Evolutionary conservation across 2,329 filamentous ascomycete genomes (phyloP), one percentile per base, ranked within the genome.

Genomic region (Macrophomina pseudophaseolina): DNA sequence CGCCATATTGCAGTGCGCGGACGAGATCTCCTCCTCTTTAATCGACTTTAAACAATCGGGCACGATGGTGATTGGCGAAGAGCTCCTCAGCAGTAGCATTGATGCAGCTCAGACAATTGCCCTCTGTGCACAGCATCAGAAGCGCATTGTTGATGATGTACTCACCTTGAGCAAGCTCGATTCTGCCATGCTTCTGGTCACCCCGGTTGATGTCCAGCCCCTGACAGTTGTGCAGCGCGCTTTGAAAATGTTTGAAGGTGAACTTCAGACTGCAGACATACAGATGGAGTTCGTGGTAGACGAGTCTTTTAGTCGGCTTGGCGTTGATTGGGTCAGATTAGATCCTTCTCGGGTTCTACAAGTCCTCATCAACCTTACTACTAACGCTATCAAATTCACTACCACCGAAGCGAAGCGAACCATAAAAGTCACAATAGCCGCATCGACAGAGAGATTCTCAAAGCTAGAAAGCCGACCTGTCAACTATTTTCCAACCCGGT

Each of bases 371-470:
- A 94, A 94, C 71, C 83, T 94, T 1, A 86, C 91, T 8, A 92
- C 91, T 7, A 94, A 94, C 72, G 90, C 91, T 0, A 89, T 94
- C 76, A 94, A 94, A 72, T 94, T 94, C 73, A 94, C 92, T 0
- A 88, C 88, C 42, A 83, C 83, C 0, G 86, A 89, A 18, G 82
- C 83, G 16, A 85, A 81, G 12, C 85, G 88, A 7, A 86, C 86
- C 3, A 93, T 93, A 69, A 83, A 83, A 6, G 86, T 93, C 28
- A 87, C 84, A 1, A 80, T 93, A 2, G 87, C 86, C 46, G 90
- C 89, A 0, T 90, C 89, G 1, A 83, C 78, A 40, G 79, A 87
- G 28, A 80, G 86, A 3, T 84, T 84, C 5, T 81, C 82, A 3
- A 75, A 80, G 7, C 77, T 78, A 44, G 68, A 73, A n/a, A 72